Evolutionary conservation across 805 yeast genomes (phyloP).

Genomic region (Candida caryicola): DNA sequence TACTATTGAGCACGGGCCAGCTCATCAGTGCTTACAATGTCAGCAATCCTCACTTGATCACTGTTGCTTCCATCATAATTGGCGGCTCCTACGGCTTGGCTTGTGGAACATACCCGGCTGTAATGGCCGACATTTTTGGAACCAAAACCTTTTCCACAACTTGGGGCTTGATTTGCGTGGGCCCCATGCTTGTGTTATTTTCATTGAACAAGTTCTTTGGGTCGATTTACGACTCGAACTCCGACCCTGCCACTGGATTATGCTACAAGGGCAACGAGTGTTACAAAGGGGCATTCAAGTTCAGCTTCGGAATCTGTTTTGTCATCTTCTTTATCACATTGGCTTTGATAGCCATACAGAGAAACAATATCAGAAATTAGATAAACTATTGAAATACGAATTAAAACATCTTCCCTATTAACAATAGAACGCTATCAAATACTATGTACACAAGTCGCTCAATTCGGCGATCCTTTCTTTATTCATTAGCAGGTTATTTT

Average conservation of each 20-base stretch:
- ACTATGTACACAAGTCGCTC: conserved; percentile 1
- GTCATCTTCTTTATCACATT: conserved; percentile 21
- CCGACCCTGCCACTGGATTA: conserved; percentile 37
- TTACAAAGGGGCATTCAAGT: conserved; percentile 35
- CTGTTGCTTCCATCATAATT: conserved; percentile 50
- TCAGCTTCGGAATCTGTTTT: conserved; percentile 29
- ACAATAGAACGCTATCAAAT: background rate
- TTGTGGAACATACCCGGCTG: conserved; percentile 74
- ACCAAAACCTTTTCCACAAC: conserved; percentile 64
- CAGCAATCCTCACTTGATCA: conserved; percentile 33
- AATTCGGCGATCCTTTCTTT: no score
- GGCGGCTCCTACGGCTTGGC: conserved; percentile 70
- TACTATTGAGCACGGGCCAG: conserved; percentile 37
- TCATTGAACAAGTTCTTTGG: conserved; percentile 57
- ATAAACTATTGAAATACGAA: background rate
- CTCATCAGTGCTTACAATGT: conserved; percentile 30
- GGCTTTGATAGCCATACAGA: conserved; percentile 25
- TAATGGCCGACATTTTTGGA: conserved; percentile 71
- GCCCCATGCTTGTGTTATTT: conserved; percentile 58
- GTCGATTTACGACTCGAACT: conserved; percentile 45
- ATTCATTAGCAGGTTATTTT: no score
- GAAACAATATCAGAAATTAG: conserved; percentile 9
- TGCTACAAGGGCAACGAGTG: conserved; percentile 38
- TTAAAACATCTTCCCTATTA: background rate
- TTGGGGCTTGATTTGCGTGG: conserved; percentile 75